phyloP scores from a whole-genome alignment of 2,329 filamentous ascomycete genomes.

The Ilyonectria destructans region DNA sequence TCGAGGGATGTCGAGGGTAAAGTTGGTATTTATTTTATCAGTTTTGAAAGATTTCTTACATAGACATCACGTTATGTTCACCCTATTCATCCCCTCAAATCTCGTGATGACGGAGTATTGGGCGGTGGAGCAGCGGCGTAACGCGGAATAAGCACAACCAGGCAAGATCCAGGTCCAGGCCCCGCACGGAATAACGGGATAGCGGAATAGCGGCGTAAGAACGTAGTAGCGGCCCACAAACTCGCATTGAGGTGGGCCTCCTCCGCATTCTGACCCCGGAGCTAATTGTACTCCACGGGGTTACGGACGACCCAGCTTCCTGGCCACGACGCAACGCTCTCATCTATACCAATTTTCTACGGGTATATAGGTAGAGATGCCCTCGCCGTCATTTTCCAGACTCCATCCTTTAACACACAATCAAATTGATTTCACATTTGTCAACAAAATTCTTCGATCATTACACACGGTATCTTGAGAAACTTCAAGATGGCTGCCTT shows the following conservation, averaged over 20 bases:
- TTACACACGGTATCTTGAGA: not conserved
- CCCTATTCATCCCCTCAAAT: not conserved
- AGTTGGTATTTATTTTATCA: slow-evolving; percentile 24
- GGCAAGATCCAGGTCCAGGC: not conserved
- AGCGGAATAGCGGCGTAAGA: slow-evolving; percentile 31
- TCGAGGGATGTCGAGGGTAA: not conserved
- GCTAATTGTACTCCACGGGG: slow-evolving; percentile 4
- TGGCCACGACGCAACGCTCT: not conserved
- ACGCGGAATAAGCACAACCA: slow-evolving; percentile 29
- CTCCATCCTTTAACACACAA: not conserved
- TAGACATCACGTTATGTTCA: not conserved
- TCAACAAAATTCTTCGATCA: not conserved
- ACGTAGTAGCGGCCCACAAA: not conserved
- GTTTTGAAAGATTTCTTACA: not conserved
- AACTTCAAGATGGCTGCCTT: not conserved
- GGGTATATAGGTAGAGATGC: not conserved
- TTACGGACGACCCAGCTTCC: not conserved
- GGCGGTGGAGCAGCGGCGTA: not conserved
- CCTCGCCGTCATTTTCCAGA: not conserved
- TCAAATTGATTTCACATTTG: not conserved
- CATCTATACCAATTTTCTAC: not conserved
- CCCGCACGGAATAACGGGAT: slow-evolving; percentile 28
- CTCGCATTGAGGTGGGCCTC: not conserved
- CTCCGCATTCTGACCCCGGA: slow-evolving; percentile 22
- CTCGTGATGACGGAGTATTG: not conserved